Percentiles rank a stretch among this genome's conserved stretches.
These are phyloP conservation scores for Hydnum rufescens DNA, from an alignment of 768 basidiomycete species.

Conservation along the genomic window DNA sequence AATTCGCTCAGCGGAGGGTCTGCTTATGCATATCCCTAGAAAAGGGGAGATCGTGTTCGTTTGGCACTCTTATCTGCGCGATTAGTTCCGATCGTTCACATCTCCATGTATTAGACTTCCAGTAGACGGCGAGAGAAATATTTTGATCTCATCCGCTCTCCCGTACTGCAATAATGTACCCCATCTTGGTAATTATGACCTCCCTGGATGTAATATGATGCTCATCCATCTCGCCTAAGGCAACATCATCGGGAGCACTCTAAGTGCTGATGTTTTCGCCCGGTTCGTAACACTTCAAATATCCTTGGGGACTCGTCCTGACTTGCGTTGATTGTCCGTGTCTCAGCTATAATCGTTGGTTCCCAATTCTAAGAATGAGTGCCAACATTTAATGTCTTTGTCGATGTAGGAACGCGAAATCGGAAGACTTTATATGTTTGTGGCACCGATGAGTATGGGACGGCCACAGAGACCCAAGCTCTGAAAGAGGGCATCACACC, in stretches of 20 bases:
- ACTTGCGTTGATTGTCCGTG: neutral
- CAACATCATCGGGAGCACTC: conserved; percentile 85
- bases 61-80: neutral
- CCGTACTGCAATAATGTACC: conserved; percentile 97
- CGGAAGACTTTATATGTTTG: conserved; percentile 84
- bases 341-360: conserved; percentile 4
- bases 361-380: neutral
- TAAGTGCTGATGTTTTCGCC: conserved; percentile 94
- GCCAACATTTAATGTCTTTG: neutral
- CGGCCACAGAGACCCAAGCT: conserved; percentile 95
- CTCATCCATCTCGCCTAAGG: conserved; percentile 22
- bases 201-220: conserved; percentile 1
- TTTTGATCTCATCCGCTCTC: conserved; percentile 84
- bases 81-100: neutral
- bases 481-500: conserved; percentile 71
- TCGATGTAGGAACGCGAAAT: conserved; percentile 43
- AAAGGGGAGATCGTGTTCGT: conserved; percentile 27
- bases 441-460: conserved; percentile 99
- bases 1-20: conserved; percentile 19
- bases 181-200: conserved; percentile 48
- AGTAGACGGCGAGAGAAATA: conserved; percentile 67
- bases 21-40: conserved; percentile 26
- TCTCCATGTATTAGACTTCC: conserved; percentile 49
- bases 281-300: conserved; percentile 31
- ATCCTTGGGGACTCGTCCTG: neutral